Conservation (phyloP, 768 basidiomycete genomes). For the Collybia nuda region DNA sequence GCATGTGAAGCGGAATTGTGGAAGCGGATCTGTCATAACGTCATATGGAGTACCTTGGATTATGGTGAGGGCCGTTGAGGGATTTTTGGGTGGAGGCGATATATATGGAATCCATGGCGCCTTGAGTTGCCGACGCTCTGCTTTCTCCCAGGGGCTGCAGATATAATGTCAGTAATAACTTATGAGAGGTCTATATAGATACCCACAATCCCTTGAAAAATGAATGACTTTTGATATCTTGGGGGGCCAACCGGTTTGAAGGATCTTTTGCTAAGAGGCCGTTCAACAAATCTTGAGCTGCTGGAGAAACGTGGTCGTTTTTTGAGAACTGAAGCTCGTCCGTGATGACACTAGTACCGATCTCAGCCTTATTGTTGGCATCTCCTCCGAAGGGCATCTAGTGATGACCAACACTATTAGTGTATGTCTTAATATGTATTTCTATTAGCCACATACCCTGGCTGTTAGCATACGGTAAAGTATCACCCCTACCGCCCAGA, state of each 20-base stretch:
- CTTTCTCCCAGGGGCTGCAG: background rate
- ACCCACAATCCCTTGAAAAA: slow-evolving; percentile 1
- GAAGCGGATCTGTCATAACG: background rate
- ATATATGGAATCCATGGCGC: background rate
- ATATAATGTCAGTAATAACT: background rate
- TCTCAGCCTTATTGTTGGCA: background rate
- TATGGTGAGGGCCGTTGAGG: background rate
- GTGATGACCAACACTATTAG: background rate
- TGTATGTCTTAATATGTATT: background rate
- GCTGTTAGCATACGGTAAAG: slow-evolving; percentile 3
- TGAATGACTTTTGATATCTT: background rate
- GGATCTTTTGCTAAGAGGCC: background rate
- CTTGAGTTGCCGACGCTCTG: background rate
- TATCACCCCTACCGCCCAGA: slow-evolving; percentile 1
- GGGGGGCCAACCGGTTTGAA: background rate
- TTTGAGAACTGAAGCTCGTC: background rate
- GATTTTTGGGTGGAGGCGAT: background rate
- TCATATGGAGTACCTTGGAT: background rate
- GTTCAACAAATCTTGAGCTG: background rate
- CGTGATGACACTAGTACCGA: background rate
- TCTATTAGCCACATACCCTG: background rate
- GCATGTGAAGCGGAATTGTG: background rate
- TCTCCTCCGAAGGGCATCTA: slow-evolving; percentile 4
- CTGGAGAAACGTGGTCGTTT: background rate
- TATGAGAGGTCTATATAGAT: background rate